Evolutionary conservation across 257 asterid species (phyloP).

Genomic region (Solanum chiquidenum): DNA sequence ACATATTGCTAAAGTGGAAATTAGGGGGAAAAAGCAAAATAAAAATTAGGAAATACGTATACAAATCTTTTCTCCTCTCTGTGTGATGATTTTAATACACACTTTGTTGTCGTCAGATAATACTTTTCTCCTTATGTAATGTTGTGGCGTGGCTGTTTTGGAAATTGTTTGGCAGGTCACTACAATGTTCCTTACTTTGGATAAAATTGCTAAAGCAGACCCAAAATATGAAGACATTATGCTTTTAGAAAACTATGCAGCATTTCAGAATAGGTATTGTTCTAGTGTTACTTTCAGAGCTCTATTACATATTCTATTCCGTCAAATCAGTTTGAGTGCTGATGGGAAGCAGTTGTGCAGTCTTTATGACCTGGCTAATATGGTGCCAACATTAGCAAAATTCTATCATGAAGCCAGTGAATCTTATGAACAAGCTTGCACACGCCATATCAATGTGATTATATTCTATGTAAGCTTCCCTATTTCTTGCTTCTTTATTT

Average conservation of each 20-base stretch:
- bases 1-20: not conserved
- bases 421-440: conserved; percentile 85
- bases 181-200: conserved; percentile 92
- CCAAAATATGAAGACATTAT: conserved; percentile 67
- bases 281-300: not conserved
- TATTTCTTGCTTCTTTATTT: not conserved
- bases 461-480: conserved; percentile 66
- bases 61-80: not conserved
- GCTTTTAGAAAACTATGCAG: conserved; percentile 94
- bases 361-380: conserved; percentile 92
- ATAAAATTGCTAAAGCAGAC: conserved; percentile 83
- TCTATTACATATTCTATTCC: not conserved
- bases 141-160: not conserved
- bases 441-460: conserved; percentile 72
- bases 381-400: conserved; percentile 88
- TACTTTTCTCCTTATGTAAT: not conserved
- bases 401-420: conserved; percentile 99
- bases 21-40: not conserved
- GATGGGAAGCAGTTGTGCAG: conserved; percentile 38
- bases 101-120: not conserved
- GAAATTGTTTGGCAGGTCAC: conserved; percentile 60
- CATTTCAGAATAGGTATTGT: conserved; percentile 85
- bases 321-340: conserved; percentile 3
- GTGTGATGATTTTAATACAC: not conserved
- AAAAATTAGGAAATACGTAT: not conserved